Evolutionary conservation across 2,329 filamentous ascomycete species (phyloP).

Genomic region (Calonectria pauciramosa): DNA sequence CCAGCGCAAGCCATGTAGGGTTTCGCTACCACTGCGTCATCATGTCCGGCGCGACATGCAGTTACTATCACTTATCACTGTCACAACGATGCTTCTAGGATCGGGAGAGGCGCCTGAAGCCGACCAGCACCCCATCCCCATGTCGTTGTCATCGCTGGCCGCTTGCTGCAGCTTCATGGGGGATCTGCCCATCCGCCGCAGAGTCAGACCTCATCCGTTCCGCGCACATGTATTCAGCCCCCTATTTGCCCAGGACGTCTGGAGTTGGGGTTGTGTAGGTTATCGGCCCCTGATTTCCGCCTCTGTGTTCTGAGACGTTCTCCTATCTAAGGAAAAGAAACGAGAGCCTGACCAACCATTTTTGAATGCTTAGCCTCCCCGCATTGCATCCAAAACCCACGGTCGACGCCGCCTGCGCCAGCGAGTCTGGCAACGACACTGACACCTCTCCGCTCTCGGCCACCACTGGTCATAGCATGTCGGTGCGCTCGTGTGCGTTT

Average conservation of each 20-base stretch:
- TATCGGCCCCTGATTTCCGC: conserved; percentile 13
- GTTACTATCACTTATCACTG: conserved; percentile 19
- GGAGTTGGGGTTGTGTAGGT: conserved; percentile 1
- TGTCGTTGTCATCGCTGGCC: conserved; percentile 25
- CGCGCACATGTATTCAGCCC: conserved; percentile 14
- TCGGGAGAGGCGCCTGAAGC: conserved; percentile 29
- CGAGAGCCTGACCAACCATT: conserved; percentile 21
- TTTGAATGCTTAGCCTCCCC: conserved; percentile 1
- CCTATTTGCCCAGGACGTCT: neutral
- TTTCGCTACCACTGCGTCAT: conserved; percentile 23
- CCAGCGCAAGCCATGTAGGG: neutral
- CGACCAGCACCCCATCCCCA: conserved; percentile 19
- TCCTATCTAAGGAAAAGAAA: conserved; percentile 13
- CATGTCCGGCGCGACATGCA: conserved; percentile 19
- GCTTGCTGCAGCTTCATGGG: conserved; percentile 33
- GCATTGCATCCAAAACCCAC: conserved; percentile 28
- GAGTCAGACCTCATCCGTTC: conserved; percentile 22
- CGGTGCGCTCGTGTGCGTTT: neutral
- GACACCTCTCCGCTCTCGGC: conserved; percentile 23
- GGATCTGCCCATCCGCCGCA: conserved; percentile 31
- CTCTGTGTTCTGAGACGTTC: neutral
- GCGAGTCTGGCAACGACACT: conserved; percentile 9
- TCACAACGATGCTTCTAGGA: conserved; percentile 1
- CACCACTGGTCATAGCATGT: conserved; percentile 25
- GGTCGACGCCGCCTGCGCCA: conserved; percentile 7